These are phyloP conservation scores for Paraurostyla sp. DNA, from an alignment of 73 alveolate species.

Conservation along the genomic window DNA sequence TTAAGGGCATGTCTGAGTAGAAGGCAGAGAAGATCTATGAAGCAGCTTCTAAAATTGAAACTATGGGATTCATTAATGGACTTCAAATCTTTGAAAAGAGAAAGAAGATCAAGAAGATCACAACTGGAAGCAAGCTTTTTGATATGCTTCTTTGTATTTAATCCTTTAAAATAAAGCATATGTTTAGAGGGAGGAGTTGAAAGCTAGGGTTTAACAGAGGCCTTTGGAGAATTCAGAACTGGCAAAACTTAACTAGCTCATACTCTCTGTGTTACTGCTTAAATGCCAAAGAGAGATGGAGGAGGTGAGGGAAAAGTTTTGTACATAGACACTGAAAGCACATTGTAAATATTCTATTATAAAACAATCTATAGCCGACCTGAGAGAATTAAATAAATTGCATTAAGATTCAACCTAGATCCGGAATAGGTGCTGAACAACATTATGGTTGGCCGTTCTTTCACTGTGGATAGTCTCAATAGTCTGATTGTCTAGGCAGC, in stretches of 20 bases:
- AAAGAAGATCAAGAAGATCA: slow-evolving; percentile 76
- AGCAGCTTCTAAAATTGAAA: slow-evolving; percentile 87
- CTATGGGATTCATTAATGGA: slow-evolving; percentile 84
- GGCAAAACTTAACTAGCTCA: slow-evolving; percentile 96
- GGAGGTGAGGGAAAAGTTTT: slow-evolving; percentile 94
- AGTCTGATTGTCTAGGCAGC: slow-evolving; percentile 82
- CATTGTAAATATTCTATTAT: slow-evolving; percentile 70
- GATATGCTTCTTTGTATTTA: slow-evolving; percentile 67
- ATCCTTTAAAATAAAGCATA: not conserved
- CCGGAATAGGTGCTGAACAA: slow-evolving; percentile 87
- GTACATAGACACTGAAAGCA: slow-evolving; percentile 97
- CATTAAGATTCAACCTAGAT: slow-evolving; percentile 88
- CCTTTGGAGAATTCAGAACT: slow-evolving; percentile 93
- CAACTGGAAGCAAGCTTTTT: slow-evolving; percentile 85
- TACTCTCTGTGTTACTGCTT: slow-evolving; percentile 95
- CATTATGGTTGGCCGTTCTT: slow-evolving; percentile 88
- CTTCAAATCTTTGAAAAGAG: slow-evolving; percentile 76
- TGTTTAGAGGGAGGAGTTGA: slow-evolving; percentile 94
- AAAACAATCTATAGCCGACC: slow-evolving; percentile 82
- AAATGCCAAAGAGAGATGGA: slow-evolving; percentile 84
- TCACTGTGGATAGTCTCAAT: slow-evolving; percentile 90
- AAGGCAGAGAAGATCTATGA: slow-evolving; percentile 94
- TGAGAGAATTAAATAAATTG: slow-evolving; percentile 91
- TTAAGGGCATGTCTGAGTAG: slow-evolving; percentile 98
- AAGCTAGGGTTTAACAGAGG: slow-evolving; percentile 94